Base-by-base conservation (phyloP, 129 eudicot genomes). In the Calendula officinalis region DNA sequence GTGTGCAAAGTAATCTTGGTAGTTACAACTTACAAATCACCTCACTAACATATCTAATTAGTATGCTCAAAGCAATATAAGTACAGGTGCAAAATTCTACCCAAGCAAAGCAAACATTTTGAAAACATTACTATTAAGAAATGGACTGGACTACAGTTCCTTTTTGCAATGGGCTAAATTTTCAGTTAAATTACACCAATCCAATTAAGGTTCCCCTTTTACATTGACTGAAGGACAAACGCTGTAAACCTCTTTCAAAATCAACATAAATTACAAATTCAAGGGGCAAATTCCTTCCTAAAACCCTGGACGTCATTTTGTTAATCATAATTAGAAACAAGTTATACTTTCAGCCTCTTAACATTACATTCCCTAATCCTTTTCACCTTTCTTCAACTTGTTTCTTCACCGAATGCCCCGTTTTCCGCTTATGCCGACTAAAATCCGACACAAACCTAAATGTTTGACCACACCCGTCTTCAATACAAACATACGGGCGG, bases 381-480 rank as follows among this genome's bases (percentile, higher is more conserved):
- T 63, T 40, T 38, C 49, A 17, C 40, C 16, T 10, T 71, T 45
- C 76, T 41, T 72, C 61, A 13, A 63, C 77, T 35, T 68, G 69
- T 82, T 88, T 91, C 95, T 83, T 87, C 13, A 79, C 77, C 11
- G 88, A 64, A 74, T 91, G 98, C 36, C 98, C 98, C 0, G 98
- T 91, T 79, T 88, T 91, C 68, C 98, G 72, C 77, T 91, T 91
- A 81, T 91, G 98, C 54, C 98, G 96, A 42, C 98, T 91, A 80
- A 91, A 91, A 79, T 91, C 98, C 6, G 98, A 91, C 68, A 91
- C 98, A 40, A 91, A 91, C 57, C 98, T 75, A 69, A 91, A 91
- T 4, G 98, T 91, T 72, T 91, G 98, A 5, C 98, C 98, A 34
- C 98, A 92, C 34, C 87, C 98, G 6, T 77, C 69, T 69, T 78